Evolutionary conservation across 2,329 filamentous ascomycete species (phyloP).

Genomic region (Aspergillaceae sp.): DNA sequence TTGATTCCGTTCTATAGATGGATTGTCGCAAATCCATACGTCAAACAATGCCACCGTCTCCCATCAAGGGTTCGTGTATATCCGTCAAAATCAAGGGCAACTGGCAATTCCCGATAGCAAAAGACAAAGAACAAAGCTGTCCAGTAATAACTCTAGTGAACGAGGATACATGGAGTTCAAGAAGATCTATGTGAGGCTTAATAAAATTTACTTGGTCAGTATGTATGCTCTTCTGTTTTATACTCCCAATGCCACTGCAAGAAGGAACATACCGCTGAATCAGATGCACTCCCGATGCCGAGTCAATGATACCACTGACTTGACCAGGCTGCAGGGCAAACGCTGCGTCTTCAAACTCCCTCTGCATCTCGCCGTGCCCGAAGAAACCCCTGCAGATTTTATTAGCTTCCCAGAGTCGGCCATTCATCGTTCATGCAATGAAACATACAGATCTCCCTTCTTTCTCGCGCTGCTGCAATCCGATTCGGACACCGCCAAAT

Average conservation of each 20-base stretch:
- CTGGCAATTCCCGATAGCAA: too few relatives aligned
- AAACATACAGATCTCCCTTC: constrained; percentile 69
- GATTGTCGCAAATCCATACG: too few relatives aligned
- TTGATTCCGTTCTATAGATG: too few relatives aligned
- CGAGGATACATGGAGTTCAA: not conserved
- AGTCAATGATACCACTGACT: constrained; percentile 80
- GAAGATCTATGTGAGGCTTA: not conserved
- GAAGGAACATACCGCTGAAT: constrained; percentile 68
- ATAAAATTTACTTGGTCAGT: not conserved
- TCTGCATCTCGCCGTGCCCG: constrained; percentile 92
- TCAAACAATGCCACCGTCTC: too few relatives aligned
- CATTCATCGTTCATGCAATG: not conserved
- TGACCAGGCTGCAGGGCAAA: constrained; percentile 83
- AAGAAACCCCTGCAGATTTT: constrained; percentile 63
- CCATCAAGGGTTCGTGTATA: too few relatives aligned
- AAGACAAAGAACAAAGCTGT: not conserved
- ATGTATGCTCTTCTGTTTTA: not conserved
- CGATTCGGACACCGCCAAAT: constrained; percentile 79
- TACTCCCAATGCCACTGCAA: not conserved
- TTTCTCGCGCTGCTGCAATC: constrained; percentile 95
- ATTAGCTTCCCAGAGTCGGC: constrained; percentile 8
- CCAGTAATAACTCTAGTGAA: not conserved
- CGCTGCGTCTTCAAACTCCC: constrained; percentile 93
- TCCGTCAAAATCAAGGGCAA: too few relatives aligned
- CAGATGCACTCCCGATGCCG: constrained; percentile 86